Conservation (phyloP, 148 eudicot genomes). For the Rhododendron ovatum region DNA sequence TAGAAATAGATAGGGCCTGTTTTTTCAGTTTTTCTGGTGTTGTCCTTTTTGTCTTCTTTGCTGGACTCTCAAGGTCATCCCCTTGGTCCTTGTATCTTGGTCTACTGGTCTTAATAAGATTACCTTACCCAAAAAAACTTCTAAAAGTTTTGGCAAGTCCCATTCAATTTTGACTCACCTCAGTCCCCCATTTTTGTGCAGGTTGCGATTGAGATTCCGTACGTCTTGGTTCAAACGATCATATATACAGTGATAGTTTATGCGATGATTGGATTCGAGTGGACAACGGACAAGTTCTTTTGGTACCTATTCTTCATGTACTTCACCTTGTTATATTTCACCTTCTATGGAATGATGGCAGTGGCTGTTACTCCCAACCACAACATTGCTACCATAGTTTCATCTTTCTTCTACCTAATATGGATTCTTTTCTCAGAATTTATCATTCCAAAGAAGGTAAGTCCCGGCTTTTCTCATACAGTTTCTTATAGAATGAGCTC, state of each 20-base stretch:
- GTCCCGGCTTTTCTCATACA: conserved; percentile 3
- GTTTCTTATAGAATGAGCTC: background rate
- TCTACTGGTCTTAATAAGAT: too few relatives aligned
- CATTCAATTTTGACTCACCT: background rate
- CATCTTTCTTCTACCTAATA: conserved; percentile 32
- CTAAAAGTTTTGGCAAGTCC: background rate
- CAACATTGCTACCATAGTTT: conserved; percentile 37
- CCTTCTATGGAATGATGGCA: conserved; percentile 61
- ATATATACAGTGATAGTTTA: conserved; percentile 36
- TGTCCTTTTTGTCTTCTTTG: too few relatives aligned
- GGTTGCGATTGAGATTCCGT: conserved; percentile 42
- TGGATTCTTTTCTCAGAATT: conserved; percentile 55
- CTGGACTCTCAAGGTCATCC: too few relatives aligned
- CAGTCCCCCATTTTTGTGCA: conserved; percentile 12
- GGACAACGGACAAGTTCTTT: conserved; percentile 43
- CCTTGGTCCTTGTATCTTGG: too few relatives aligned
- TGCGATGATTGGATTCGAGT: conserved; percentile 44
- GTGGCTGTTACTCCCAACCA: conserved; percentile 44
- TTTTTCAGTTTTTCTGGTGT: too few relatives aligned
- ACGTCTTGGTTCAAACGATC: conserved; percentile 33
- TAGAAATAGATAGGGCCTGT: too few relatives aligned
- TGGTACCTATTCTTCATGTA: conserved; percentile 45
- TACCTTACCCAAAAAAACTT: background rate
- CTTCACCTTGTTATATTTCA: conserved; percentile 47
- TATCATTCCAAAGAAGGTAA: conserved; percentile 36